These are phyloP conservation scores for Russula emetica DNA, from an alignment of 768 basidiomycete genomes.

Conservation along the genomic window DNA sequence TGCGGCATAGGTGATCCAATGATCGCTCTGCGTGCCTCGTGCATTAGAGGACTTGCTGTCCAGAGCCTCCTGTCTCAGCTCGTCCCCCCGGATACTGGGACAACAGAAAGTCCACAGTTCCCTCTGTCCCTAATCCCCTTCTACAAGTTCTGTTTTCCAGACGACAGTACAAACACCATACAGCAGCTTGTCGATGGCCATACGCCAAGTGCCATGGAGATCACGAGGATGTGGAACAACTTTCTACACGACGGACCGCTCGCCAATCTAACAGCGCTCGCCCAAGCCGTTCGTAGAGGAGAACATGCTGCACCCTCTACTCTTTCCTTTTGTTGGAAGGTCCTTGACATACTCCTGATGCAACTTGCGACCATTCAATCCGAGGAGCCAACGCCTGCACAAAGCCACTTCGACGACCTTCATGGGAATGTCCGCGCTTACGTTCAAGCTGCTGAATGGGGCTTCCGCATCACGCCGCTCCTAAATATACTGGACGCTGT, in stretches of 20 bases:
- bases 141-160: not conserved
- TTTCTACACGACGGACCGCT: slow-evolving; percentile 15
- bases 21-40: slow-evolving; percentile 9
- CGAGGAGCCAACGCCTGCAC: not conserved
- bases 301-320: not conserved
- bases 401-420: not conserved
- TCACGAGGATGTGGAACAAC: not conserved
- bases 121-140: not conserved
- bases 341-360: slow-evolving; percentile 11
- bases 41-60: slow-evolving; percentile 10
- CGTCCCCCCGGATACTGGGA: not conserved
- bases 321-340: slow-evolving; percentile 17
- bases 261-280: slow-evolving; percentile 4
- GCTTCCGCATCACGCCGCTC: slow-evolving; percentile 8
- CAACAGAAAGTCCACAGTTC: not conserved
- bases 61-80: slow-evolving; percentile 9
- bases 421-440: not conserved
- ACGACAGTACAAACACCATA: not conserved
- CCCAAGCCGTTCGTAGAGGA: not conserved
- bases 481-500: slow-evolving; percentile 13
- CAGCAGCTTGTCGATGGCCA: too few relatives aligned
- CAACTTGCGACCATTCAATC: not conserved
- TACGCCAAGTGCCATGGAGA: not conserved
- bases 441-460: not conserved
- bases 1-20: not conserved